These are phyloP conservation scores for Fusarium concolor DNA, from an alignment of 2,329 filamentous ascomycete species.

Conservation along the genomic window DNA sequence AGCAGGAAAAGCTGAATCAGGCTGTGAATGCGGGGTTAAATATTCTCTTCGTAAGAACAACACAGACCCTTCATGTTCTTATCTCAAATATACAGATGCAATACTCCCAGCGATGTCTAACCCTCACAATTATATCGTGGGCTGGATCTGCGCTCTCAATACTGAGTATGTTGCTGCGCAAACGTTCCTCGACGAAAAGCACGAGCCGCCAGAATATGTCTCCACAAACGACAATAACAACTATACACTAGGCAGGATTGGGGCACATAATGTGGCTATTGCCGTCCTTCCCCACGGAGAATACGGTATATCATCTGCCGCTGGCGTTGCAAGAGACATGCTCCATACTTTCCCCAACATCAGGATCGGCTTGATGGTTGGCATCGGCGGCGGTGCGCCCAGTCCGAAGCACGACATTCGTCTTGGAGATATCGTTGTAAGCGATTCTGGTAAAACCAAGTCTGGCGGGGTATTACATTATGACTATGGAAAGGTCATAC, in stretches of 20 bases:
- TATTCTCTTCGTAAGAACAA: no score
- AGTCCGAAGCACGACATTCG: constrained; percentile 49
- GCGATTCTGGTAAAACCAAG: neutral
- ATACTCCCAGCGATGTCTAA: neutral
- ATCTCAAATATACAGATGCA: no score
- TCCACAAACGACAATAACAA: constrained; percentile 15
- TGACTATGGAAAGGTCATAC: constrained; percentile 36
- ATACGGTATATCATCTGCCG: constrained; percentile 21
- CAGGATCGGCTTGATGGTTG: constrained; percentile 32
- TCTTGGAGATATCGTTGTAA: constrained; percentile 40
- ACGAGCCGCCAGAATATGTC: constrained; percentile 39
- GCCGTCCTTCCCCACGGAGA: constrained; percentile 25
- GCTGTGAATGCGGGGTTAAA: no score
- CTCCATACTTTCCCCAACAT: constrained; percentile 48
- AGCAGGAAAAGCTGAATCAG: no score
- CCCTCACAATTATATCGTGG: constrained; percentile 51
- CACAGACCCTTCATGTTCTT: no score
- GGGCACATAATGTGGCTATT: constrained; percentile 35
- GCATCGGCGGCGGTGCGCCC: constrained; percentile 47
- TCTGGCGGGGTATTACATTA: constrained; percentile 40
- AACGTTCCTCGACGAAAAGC: constrained; percentile 53
- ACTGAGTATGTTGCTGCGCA: constrained; percentile 54
- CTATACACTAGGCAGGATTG: constrained; percentile 23
- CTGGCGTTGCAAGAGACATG: neutral
- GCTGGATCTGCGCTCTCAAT: constrained; percentile 56